phyloP scores from a whole-genome alignment of 192 early-diverging fungal species.

The Endogone sp. region DNA sequence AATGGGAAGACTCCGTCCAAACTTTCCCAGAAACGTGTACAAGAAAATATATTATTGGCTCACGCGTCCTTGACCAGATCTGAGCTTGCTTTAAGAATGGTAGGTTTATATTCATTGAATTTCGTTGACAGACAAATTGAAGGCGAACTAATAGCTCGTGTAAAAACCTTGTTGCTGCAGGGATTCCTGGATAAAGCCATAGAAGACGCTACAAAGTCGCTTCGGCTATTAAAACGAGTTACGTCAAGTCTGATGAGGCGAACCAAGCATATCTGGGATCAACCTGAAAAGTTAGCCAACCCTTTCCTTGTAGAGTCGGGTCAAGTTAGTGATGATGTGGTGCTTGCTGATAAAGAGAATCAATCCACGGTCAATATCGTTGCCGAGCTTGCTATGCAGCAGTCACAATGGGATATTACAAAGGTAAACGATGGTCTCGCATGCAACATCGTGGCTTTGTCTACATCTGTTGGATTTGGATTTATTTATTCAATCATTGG shows the following conservation, averaged over 20 bases:
- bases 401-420: conserved; percentile 25
- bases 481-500: conserved; percentile 25
- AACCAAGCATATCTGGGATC: background rate
- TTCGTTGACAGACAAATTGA: too few species aligned
- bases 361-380: conserved; percentile 6
- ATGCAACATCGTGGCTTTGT: too few species aligned
- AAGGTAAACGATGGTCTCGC: conserved; percentile 11
- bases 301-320: conserved; percentile 12
- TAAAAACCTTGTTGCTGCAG: too few species aligned
- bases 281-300: conserved; percentile 7
- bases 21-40: conserved; percentile 13
- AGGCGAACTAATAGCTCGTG: too few species aligned
- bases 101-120: conserved; percentile 3
- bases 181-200: conserved; percentile 41
- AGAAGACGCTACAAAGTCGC: conserved; percentile 21
- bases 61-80: conserved; percentile 42
- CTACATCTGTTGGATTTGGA: conserved; percentile 2
- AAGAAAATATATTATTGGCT: conserved; percentile 20
- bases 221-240: conserved; percentile 29
- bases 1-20: background rate
- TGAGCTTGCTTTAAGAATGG: conserved; percentile 11
- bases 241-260: conserved; percentile 22
- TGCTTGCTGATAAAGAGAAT: background rate
- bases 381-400: conserved; percentile 20
- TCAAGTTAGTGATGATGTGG: conserved; percentile 1